A percentile compares a stretch with the other conserved stretches of the same genome.
Evolutionary conservation across 2,329 filamentous ascomycete species (phyloP).

Genomic region (Ophiostoma sp.): DNA sequence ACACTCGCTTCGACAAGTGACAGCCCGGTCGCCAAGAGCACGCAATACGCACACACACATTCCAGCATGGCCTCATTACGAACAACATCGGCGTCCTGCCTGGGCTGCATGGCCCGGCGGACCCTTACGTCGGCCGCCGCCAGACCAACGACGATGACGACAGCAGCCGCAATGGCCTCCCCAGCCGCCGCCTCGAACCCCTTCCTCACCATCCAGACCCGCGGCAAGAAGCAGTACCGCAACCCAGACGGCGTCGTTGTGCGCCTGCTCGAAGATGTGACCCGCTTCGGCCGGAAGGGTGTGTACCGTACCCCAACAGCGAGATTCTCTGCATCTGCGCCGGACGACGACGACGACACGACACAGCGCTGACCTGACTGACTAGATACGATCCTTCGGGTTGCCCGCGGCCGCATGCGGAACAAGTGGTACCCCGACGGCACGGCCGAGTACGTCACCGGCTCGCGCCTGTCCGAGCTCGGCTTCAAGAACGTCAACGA

Average conservation of each 20-base stretch:
- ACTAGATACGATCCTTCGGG: slow-evolving; percentile 33
- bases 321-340: neutral
- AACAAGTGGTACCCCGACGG: slow-evolving; percentile 34
- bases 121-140: neutral
- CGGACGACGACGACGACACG: too few species aligned
- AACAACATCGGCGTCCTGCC: slow-evolving; percentile 25
- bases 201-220: slow-evolving; percentile 24
- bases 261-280: slow-evolving; percentile 40
- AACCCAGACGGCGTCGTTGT: slow-evolving; percentile 41
- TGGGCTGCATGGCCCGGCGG: slow-evolving; percentile 19
- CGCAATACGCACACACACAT: neutral
- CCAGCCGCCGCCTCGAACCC: slow-evolving; percentile 24
- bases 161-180: slow-evolving; percentile 26
- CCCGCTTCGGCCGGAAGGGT: slow-evolving; percentile 39
- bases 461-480: slow-evolving; percentile 31
- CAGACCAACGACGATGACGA: neutral
- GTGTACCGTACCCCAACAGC: slow-evolving; percentile 14
- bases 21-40: neutral
- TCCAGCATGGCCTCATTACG: slow-evolving; percentile 17
- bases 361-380: slow-evolving; percentile 19
- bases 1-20: neutral
- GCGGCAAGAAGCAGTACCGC: slow-evolving; percentile 36
- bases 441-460: slow-evolving; percentile 37
- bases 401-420: slow-evolving; percentile 36
- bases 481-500: slow-evolving; percentile 28